phyloP scores from a whole-genome alignment of 306 rosid species.

The Casuarina equisetifolia region DNA sequence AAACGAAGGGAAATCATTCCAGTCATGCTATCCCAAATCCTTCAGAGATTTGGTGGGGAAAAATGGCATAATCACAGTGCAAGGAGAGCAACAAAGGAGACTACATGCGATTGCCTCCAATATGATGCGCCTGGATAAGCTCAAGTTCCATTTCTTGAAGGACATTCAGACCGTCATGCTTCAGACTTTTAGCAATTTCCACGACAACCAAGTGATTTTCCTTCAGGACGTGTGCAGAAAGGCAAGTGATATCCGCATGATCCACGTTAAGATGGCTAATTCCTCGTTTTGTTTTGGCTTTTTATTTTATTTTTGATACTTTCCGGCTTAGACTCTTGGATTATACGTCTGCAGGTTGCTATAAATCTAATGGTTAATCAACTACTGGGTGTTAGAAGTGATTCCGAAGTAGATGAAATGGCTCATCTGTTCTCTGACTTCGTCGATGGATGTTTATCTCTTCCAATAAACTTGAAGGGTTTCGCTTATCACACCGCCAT shows the following conservation, averaged over 20 bases:
- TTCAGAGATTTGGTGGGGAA: constrained; percentile 91
- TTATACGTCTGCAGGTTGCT: constrained; percentile 53
- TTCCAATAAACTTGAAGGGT: constrained; percentile 70
- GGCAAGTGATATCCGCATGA: constrained; percentile 32
- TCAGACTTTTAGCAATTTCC: constrained; percentile 55
- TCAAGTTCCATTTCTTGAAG: constrained; percentile 61
- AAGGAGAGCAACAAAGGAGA: constrained; percentile 86
- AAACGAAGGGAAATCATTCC: constrained; percentile 76
- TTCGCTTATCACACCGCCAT: constrained; percentile 77
- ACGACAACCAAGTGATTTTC: constrained; percentile 56
- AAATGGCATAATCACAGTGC: constrained; percentile 89
- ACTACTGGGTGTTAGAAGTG: constrained; percentile 71
- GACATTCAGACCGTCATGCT: constrained; percentile 70
- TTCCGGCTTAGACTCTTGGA: neutral
- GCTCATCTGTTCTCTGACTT: constrained; percentile 80
- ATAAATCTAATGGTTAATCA: constrained; percentile 91
- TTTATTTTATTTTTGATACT: neutral
- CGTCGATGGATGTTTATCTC: constrained; percentile 84
- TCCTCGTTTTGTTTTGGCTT: neutral
- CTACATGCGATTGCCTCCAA: constrained; percentile 85
- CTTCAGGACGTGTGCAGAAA: constrained; percentile 91
- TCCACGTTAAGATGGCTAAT: neutral
- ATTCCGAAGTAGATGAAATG: constrained; percentile 72
- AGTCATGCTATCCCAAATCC: constrained; percentile 85
- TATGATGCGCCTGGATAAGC: constrained; percentile 80